phyloP scores from a whole-genome alignment of 2,329 filamentous ascomycete genomes.

The Aaosphaeria arxii region DNA sequence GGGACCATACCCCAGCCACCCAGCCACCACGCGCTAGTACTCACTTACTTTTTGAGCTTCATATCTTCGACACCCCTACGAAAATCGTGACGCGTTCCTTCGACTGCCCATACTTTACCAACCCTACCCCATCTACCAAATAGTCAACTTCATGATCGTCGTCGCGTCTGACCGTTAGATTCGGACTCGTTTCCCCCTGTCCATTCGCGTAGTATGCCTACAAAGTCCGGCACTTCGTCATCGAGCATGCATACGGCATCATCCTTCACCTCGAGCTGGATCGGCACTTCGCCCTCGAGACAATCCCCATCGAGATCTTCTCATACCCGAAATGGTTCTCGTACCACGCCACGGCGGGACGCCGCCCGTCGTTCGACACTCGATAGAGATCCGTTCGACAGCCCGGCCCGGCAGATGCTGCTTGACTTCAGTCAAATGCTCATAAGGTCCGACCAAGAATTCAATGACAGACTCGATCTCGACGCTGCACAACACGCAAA shows the following conservation, averaged over 20 bases:
- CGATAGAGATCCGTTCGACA: conserved; percentile 23
- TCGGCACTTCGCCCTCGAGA: conserved; percentile 27
- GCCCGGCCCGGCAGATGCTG: conserved; percentile 32
- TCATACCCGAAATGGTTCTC: neutral
- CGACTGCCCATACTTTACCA: no score
- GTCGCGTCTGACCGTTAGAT: no score
- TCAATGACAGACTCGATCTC: conserved; percentile 60
- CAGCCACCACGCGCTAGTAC: neutral
- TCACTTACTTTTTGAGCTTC: neutral
- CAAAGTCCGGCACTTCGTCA: conserved; percentile 30
- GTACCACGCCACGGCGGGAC: neutral
- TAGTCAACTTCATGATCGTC: no score
- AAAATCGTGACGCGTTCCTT: no score
- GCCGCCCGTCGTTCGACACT: conserved; percentile 17
- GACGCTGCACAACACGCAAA: conserved; percentile 62
- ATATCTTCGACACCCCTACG: no score
- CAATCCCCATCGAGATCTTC: conserved; percentile 19
- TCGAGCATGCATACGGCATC: conserved; percentile 33
- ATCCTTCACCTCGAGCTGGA: conserved; percentile 30
- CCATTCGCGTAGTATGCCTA: conserved; percentile 18
- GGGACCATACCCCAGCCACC: neutral
- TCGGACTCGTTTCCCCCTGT: no score
- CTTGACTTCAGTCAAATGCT: conserved; percentile 44
- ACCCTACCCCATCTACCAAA: no score
- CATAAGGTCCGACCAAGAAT: conserved; percentile 42